A percentile compares a stretch with the other conserved stretches of the same genome.
Conservation (phyloP, 805 yeast species). For the Saturnispora halmiae region DNA sequence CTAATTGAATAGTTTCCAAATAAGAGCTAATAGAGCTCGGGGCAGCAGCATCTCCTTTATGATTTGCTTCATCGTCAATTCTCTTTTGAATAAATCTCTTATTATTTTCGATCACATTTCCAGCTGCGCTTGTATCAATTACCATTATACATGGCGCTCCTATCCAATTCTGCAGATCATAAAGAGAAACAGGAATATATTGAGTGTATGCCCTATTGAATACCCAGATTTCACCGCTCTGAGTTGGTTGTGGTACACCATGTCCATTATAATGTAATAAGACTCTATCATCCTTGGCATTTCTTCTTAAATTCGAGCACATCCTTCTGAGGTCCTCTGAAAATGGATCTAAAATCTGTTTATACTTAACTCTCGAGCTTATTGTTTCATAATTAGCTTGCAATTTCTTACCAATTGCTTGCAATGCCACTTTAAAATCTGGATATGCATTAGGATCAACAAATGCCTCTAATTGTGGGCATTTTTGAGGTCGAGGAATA, state of each 20-base stretch:
- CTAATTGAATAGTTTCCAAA: conserved; percentile 83
- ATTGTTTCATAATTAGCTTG: conserved; percentile 86
- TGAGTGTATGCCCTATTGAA: conserved; percentile 96
- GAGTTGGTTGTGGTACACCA: conserved; percentile 96
- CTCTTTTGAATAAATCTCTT: conserved; percentile 84
- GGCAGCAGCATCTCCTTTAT: conserved; percentile 38
- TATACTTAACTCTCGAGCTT: conserved; percentile 79
- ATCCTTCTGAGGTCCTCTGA: conserved; percentile 92
- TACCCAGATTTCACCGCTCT: conserved; percentile 96
- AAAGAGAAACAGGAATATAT: conserved; percentile 91
- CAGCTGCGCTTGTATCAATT: conserved; percentile 91
- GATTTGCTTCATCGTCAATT: conserved; percentile 73
- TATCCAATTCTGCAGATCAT: conserved; percentile 91
- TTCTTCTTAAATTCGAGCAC: conserved; percentile 78
- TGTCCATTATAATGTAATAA: conserved; percentile 95
- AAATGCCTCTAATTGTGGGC: conserved; percentile 90
- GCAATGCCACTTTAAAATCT: conserved; percentile 86
- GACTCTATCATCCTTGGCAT: conserved; percentile 88
- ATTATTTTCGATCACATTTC: conserved; percentile 83
- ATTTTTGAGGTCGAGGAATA: conserved; percentile 82
- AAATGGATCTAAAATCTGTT: conserved; percentile 86
- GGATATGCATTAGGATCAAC: conserved; percentile 74
- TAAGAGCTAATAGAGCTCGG: conserved; percentile 62
- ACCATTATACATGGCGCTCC: conserved; percentile 97
- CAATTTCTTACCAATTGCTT: conserved; percentile 78